Percentiles rank a stretch among this genome's conserved stretches.
These are phyloP conservation scores for Quercus lobata DNA, from an alignment of 331 rosid species.

Conservation along the genomic window DNA sequence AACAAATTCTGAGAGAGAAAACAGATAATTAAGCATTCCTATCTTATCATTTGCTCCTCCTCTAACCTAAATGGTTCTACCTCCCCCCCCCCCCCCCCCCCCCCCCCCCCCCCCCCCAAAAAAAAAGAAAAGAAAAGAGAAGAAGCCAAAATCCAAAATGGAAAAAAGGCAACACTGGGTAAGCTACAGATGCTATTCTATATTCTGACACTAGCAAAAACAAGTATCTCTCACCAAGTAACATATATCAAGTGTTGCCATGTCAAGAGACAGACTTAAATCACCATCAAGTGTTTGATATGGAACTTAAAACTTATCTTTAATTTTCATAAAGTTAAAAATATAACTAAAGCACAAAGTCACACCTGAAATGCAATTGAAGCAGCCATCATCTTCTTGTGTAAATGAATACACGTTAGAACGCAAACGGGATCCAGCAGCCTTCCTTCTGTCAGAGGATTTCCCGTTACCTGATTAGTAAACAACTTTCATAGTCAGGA, in stretches of 20 bases:
- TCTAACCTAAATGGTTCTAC: background rate
- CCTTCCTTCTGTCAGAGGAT: conserved; percentile 46
- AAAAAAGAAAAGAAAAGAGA: too few relatives aligned
- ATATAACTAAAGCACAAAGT: conserved; percentile 4
- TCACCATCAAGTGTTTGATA: conserved; percentile 1
- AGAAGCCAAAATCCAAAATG: background rate
- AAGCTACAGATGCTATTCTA: background rate
- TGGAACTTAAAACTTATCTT: background rate
- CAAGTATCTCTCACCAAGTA: background rate
- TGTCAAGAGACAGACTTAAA: background rate
- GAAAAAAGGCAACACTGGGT: background rate
- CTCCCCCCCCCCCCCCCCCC: background rate
- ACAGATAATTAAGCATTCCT: background rate
- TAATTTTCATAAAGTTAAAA: conserved; percentile 2
- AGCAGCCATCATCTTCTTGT: conserved; percentile 59
- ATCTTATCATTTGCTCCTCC: background rate
- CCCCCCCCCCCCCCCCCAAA: too few relatives aligned
- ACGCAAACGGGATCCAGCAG: conserved; percentile 46
- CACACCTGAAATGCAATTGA: conserved; percentile 67
- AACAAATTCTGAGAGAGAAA: background rate
- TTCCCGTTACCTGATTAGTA: conserved; percentile 55
- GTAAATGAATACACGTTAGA: conserved; percentile 52
- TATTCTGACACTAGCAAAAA: background rate
- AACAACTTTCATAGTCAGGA: conserved; percentile 19
- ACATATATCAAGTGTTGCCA: background rate